These are phyloP conservation scores for Backusella circina DNA, from an alignment of 192 early-diverging fungal species.

Conservation along the genomic window DNA sequence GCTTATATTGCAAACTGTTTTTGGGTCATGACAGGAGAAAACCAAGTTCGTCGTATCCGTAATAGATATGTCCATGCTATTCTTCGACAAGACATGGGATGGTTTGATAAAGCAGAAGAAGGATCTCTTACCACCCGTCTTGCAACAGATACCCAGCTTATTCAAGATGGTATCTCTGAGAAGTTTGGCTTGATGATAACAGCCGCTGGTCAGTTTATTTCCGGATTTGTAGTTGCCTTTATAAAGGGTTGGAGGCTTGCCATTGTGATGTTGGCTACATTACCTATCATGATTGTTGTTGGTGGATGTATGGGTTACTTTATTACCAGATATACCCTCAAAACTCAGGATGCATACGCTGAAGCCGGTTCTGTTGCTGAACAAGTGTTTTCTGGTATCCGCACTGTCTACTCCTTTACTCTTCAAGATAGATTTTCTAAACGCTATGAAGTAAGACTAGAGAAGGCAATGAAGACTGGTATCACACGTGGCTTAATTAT, in stretches of 20 bases:
- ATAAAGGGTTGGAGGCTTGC: slow-evolving; percentile 76
- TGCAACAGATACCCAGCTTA: slow-evolving; percentile 77
- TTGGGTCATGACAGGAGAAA: slow-evolving; percentile 48
- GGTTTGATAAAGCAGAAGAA: slow-evolving; percentile 75
- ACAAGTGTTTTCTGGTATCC: slow-evolving; percentile 77
- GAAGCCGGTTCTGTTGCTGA: slow-evolving; percentile 82
- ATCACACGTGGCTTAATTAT: slow-evolving; percentile 57
- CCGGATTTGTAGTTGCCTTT: slow-evolving; percentile 78
- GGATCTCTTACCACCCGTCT: slow-evolving; percentile 87
- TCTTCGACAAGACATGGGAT: slow-evolving; percentile 83
- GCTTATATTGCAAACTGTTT: slow-evolving; percentile 60
- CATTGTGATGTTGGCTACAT: slow-evolving; percentile 71
- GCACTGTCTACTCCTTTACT: slow-evolving; percentile 88
- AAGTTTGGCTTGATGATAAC: slow-evolving; percentile 75
- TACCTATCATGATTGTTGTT: slow-evolving; percentile 64
- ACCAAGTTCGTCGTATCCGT: slow-evolving; percentile 66
- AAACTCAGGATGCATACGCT: slow-evolving; percentile 67
- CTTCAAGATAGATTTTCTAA: slow-evolving; percentile 65
- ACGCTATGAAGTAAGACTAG: slow-evolving; percentile 60
- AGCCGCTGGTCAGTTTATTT: slow-evolving; percentile 61
- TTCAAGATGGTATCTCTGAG: slow-evolving; percentile 87
- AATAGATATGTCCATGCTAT: slow-evolving; percentile 71
- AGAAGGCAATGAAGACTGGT: slow-evolving; percentile 57
- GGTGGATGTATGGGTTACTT: slow-evolving; percentile 38
- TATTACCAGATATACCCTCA: slow-evolving; percentile 44